These are phyloP conservation scores for Emmonsiellopsis sp. DNA, from an alignment of 2,329 filamentous ascomycete genomes.

Conservation along the genomic window DNA sequence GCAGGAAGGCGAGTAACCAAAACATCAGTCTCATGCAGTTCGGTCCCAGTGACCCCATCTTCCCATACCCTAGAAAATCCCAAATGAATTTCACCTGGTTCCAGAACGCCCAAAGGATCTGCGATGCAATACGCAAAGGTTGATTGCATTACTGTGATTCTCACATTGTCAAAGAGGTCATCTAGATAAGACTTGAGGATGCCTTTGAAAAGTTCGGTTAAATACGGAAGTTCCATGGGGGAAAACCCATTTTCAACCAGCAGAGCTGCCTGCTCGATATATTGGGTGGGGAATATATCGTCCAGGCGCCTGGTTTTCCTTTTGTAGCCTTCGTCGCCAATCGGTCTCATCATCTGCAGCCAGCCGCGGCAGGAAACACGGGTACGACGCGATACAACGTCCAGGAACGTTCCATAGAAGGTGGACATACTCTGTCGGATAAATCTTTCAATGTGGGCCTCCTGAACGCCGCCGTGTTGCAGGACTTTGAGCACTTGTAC, in stretches of 20 bases:
- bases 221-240: slow-evolving; percentile 30
- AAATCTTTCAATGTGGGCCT: slow-evolving; percentile 34
- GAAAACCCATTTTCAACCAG: slow-evolving; percentile 39
- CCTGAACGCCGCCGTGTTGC: slow-evolving; percentile 40
- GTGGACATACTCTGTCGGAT: slow-evolving; percentile 26
- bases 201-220: slow-evolving; percentile 30
- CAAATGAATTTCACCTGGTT: slow-evolving; percentile 47
- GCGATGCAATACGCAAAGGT: slow-evolving; percentile 49
- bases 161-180: slow-evolving; percentile 35
- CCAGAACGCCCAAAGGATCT: slow-evolving; percentile 43
- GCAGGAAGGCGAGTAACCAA: slow-evolving; percentile 50
- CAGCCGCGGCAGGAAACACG: slow-evolving; percentile 22
- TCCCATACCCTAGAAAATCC: slow-evolving; percentile 42
- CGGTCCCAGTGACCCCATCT: slow-evolving; percentile 30
- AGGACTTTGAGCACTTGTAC: slow-evolving; percentile 48
- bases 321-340: not conserved
- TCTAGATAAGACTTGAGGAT: slow-evolving; percentile 33
- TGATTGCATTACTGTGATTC: slow-evolving; percentile 41
- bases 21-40: slow-evolving; percentile 41
- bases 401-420: slow-evolving; percentile 25
- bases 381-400: slow-evolving; percentile 26
- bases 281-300: slow-evolving; percentile 22
- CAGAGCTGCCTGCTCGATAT: slow-evolving; percentile 26
- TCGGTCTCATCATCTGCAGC: slow-evolving; percentile 10
- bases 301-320: slow-evolving; percentile 19